Percentiles rank a stretch among this genome's conserved stretches.
These are phyloP conservation scores for Lactarius hatsudake DNA, from an alignment of 768 basidiomycete genomes.

Conservation along the genomic window DNA sequence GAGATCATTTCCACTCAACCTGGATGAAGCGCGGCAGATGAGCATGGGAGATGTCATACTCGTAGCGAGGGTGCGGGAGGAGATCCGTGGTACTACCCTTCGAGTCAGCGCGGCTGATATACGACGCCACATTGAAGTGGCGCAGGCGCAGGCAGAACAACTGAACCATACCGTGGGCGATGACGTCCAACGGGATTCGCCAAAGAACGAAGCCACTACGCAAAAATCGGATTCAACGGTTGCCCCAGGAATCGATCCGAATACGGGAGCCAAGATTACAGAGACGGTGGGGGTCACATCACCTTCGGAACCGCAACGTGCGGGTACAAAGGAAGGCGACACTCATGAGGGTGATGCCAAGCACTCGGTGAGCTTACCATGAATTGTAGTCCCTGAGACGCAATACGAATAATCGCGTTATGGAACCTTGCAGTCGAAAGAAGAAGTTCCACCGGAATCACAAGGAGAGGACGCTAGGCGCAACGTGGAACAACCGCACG, in stretches of 20 bases:
- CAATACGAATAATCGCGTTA: background rate
- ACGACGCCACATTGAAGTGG: background rate
- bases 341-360: background rate
- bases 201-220: background rate
- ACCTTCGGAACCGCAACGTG: background rate
- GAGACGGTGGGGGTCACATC: background rate
- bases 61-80: background rate
- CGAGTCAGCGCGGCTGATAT: background rate
- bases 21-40: slow-evolving; percentile 22
- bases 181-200: too few species aligned
- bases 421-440: too few species aligned
- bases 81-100: background rate
- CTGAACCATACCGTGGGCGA: too few species aligned
- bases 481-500: background rate
- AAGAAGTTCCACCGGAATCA: background rate
- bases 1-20: slow-evolving; percentile 9
- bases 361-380: background rate
- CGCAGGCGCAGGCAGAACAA: too few species aligned
- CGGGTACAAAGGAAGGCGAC: background rate
- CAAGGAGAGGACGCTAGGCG: background rate
- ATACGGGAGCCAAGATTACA: background rate
- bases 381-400: background rate
- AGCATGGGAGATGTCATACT: slow-evolving; percentile 20
- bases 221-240: background rate
- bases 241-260: background rate